Evolutionary conservation across 768 basidiomycete species (phyloP).

Genomic region (Amanita phalloides): DNA sequence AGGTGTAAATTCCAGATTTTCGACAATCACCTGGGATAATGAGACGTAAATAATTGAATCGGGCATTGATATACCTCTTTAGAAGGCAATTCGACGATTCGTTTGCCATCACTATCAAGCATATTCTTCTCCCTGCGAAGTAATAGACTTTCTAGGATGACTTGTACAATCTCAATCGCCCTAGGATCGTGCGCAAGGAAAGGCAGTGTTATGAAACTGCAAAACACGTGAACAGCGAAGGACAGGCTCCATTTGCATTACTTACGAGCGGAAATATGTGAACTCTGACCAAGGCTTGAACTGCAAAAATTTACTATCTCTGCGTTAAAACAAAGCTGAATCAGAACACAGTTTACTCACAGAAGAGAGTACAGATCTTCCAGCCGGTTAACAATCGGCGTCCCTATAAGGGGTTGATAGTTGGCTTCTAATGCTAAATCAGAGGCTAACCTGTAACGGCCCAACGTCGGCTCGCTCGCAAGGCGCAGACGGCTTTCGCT

Average conservation of each 20-base stretch:
- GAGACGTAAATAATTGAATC: background rate
- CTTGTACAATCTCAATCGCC: slow-evolving; percentile 91
- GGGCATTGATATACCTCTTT: slow-evolving; percentile 49
- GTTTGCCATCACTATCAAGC: slow-evolving; percentile 77
- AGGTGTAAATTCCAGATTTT: slow-evolving; percentile 70
- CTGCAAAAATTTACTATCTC: slow-evolving; percentile 57
- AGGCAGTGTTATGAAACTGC: slow-evolving; percentile 81
- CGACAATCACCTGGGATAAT: slow-evolving; percentile 43
- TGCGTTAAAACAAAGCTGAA: background rate
- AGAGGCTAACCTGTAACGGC: slow-evolving; percentile 61
- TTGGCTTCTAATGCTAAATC: background rate
- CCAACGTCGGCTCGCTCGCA: slow-evolving; percentile 76
- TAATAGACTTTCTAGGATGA: slow-evolving; percentile 81
- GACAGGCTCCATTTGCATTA: slow-evolving; percentile 2
- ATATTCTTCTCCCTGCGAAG: slow-evolving; percentile 90
- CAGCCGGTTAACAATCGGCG: slow-evolving; percentile 90
- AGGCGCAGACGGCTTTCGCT: slow-evolving; percentile 79
- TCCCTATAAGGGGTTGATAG: slow-evolving; percentile 33
- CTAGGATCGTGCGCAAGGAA: slow-evolving; percentile 88
- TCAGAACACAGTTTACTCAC: slow-evolving; percentile 21
- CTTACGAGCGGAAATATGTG: slow-evolving; percentile 83
- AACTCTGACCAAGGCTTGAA: slow-evolving; percentile 77
- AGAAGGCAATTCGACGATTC: slow-evolving; percentile 78
- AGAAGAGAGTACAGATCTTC: slow-evolving; percentile 86
- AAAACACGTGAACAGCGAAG: slow-evolving; percentile 2